Evolutionary conservation across 805 yeast species (phyloP), one percentile per base, ranked within the genome.

Genomic region (Tetrapisispora taiwanensis): DNA sequence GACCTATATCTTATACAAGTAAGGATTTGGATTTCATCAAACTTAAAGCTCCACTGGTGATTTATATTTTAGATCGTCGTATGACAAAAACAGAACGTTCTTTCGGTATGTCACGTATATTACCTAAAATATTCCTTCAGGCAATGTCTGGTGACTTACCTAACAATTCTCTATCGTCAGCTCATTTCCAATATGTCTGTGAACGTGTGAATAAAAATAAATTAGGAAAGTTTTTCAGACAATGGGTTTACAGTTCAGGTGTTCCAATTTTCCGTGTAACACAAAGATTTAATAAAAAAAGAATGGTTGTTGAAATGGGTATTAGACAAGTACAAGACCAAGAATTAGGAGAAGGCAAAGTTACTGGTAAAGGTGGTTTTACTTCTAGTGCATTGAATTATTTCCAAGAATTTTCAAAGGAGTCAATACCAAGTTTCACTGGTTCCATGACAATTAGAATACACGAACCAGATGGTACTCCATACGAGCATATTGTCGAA

Each of bases 401-500:
- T 19, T 30, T 60, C 27, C 50, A 55, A 18, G 47, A 52, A 24
- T 57, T 53, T 6, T 41, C 50, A 5, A 47, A 50, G 19, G 51
- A 51, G 26, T 39, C 50, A 18, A 54, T 60, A 2, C 54, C 62
- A 0, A 73, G 80, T 2, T 86, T 89, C 56, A 75, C 85, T 0
- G 99, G 99, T 0, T 96, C 97, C 0, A 86, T 92, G 84, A 92
- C 99, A 0, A 85, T 92, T 31, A 71, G 98, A 55, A 89, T 92
- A 31, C 98, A 92, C 59, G 99, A 92, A 58, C 94, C 96, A 0
- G 97, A 92, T 62, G 98, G 98, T 8, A 87, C 97, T 0, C 98
- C 99, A 0, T 92, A 92, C 58, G 99, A 92, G 57, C 99, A 92
- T 60, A 90, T 92, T 39, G 95, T 92, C 19, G 94, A 87, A 51